Evolutionary conservation across 768 basidiomycete genomes (phyloP).

Genomic region (Tephrocybe sp.): DNA sequence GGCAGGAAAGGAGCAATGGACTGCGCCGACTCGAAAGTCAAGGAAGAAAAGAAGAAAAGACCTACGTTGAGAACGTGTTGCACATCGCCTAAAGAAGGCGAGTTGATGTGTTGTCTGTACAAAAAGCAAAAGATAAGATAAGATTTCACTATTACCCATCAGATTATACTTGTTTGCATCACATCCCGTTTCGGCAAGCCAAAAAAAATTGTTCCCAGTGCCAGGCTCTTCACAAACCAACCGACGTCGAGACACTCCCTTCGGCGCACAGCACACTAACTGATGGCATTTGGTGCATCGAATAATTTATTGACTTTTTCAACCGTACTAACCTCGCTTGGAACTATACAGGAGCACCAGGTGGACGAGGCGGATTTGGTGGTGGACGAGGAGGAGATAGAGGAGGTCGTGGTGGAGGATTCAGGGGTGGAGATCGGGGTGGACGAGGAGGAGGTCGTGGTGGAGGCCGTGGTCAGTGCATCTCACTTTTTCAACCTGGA

Average conservation of each 20-base stretch:
- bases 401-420: conserved; percentile 35
- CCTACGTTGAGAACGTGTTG: conserved; percentile 45
- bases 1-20: too few relatives aligned
- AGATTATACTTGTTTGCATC: conserved; percentile 12
- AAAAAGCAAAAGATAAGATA: conserved; percentile 6
- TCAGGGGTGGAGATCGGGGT: conserved; percentile 35
- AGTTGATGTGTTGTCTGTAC: too few relatives aligned
- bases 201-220: conserved; percentile 19
- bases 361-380: conserved; percentile 74
- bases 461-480: conserved; percentile 29
- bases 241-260: conserved; percentile 1
- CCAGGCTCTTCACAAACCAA: conserved; percentile 6
- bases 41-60: too few relatives aligned
- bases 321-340: not conserved
- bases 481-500: not conserved
- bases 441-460: conserved; percentile 42
- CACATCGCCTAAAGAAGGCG: conserved; percentile 40
- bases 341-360: conserved; percentile 46
- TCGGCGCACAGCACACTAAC: conserved; percentile 8
- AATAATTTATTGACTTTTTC: not conserved
- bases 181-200: conserved; percentile 14
- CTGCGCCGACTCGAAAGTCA: too few relatives aligned
- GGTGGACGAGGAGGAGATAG: conserved; percentile 41
- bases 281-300: conserved; percentile 26
- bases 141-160: not conserved